Conservation (phyloP, 78 protist species). For the Dictyostelium purpureum region DNA sequence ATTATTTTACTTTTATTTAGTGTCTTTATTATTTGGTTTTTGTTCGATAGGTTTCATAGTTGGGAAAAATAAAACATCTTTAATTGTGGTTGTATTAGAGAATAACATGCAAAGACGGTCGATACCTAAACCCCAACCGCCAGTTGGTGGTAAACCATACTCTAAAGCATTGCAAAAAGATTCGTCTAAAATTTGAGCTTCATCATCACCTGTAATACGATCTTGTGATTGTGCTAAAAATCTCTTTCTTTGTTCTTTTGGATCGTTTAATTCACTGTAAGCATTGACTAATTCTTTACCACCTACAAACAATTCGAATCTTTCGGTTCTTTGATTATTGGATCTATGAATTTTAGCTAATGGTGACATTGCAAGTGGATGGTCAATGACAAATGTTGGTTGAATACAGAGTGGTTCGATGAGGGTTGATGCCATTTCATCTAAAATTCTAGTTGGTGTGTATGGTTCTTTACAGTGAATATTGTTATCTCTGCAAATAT, state of each 20-base stretch:
- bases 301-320: constrained; percentile 98
- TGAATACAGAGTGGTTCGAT: constrained; percentile 94
- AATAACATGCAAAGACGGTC: constrained; percentile 99
- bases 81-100: constrained; percentile 95
- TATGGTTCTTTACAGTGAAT: constrained; percentile 92
- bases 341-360: constrained; percentile 96
- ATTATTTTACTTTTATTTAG: not conserved
- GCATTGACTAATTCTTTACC: constrained; percentile 98
- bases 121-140: constrained; percentile 99
- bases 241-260: constrained; percentile 97
- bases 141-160: constrained; percentile 99
- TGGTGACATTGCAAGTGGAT: constrained; percentile 99
- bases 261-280: constrained; percentile 99
- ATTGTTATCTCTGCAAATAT: constrained; percentile 63
- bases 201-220: constrained; percentile 94
- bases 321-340: constrained; percentile 93
- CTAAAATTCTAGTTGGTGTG: constrained; percentile 97
- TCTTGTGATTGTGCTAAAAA: constrained; percentile 95
- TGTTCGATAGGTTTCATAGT: constrained; percentile 95
- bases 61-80: constrained; percentile 99
- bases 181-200: constrained; percentile 97
- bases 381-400: constrained; percentile 99
- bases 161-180: constrained; percentile 95
- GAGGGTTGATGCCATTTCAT: constrained; percentile 90
- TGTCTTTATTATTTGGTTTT: not conserved